Conservation (phyloP, 805 yeast species). For the Metschnikowia baotianmanensis region DNA sequence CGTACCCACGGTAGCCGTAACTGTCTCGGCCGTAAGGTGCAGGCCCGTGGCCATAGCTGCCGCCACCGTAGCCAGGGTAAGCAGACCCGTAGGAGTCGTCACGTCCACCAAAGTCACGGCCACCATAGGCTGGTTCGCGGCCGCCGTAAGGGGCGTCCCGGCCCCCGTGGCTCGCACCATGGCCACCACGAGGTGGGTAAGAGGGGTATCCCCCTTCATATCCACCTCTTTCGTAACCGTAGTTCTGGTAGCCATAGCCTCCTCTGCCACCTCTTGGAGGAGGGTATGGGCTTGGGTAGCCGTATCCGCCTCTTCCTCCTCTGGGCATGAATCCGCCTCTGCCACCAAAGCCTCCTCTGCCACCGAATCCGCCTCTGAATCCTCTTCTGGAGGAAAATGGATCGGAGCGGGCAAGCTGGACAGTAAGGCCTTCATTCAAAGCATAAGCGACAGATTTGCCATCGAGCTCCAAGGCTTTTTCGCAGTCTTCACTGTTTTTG, state of each 20-base stretch:
- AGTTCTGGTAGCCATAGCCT: constrained; percentile 22
- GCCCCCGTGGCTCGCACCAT: constrained; percentile 18
- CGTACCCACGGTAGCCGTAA: constrained; percentile 20
- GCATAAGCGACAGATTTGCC: constrained; percentile 46
- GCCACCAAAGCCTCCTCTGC: constrained; percentile 20
- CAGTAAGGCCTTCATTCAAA: constrained; percentile 41
- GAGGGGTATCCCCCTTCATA: constrained; percentile 21
- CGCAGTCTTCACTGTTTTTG: constrained; percentile 50
- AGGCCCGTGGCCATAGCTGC: constrained; percentile 8
- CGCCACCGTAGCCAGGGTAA: constrained; percentile 2
- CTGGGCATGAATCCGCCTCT: constrained; percentile 16
- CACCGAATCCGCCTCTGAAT: constrained; percentile 19
- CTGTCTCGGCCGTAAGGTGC: constrained; percentile 14
- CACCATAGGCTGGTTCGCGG: constrained; percentile 13
- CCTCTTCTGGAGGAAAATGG: constrained; percentile 44
- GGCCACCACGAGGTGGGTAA: constrained; percentile 12
- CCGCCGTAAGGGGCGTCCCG: constrained; percentile 19
- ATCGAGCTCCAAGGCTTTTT: constrained; percentile 48
- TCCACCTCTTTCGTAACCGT: constrained; percentile 24
- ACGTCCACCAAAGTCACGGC: constrained; percentile 20
- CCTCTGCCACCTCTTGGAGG: constrained; percentile 20
- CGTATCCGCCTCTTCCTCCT: constrained; percentile 27
- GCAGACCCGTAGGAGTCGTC: constrained; percentile 15
- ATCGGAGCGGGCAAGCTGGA: constrained; percentile 56
- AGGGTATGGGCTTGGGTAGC: constrained; percentile 19